Evolutionary conservation across 306 rosid species (phyloP), one percentile per base, ranked within the genome.

Genomic region (Cucurbita pepo): DNA sequence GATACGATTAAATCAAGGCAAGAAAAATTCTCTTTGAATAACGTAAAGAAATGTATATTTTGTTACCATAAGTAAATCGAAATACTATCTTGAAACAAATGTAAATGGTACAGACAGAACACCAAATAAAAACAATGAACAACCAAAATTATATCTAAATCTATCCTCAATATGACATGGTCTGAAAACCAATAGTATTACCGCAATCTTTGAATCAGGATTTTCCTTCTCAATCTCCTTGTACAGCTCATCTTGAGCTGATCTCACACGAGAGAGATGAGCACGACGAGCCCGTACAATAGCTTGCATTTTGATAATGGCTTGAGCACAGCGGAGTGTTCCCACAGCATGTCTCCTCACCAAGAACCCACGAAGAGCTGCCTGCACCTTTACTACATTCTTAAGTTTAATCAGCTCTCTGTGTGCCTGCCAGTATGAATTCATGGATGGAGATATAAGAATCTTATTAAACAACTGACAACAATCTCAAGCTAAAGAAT

Each of bases 331-430:
- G 47, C 92, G 95, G 65, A 95, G 82, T 18, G 99, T 87, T 77
- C 97, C 99, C 16, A 85, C 84, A 54, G 99, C 99, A 75, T 89
- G 92, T 77, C 86, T 86, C 75, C 99, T 84, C 18, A 86, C 99
- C 86, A 95, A 85, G 85, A 86, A 89, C 72, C 99, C 97, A 10
- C 99, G 97, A 77, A 91, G 78, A 71, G 86, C 91, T 82, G 99
- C 97, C 88, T 95, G 99, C 90, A 95, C 79, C 79, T 89, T 95
- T 77, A 95, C 86, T 18, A 79, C 82, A 70, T 82, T 86, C 84
- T 85, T 85, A 43, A 59, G 80, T 82, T 89, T 82, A 7, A 83
- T 43, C 56, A 88, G 72, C 69, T 64, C 83, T 75, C 77, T 84
- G 71, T 36, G 90, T 72, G 91, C 97, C 99, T 91, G 84, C 37